These are phyloP conservation scores for Cryptosporidium felis DNA, from an alignment of 169 alveolate species.

Conservation along the genomic window DNA sequence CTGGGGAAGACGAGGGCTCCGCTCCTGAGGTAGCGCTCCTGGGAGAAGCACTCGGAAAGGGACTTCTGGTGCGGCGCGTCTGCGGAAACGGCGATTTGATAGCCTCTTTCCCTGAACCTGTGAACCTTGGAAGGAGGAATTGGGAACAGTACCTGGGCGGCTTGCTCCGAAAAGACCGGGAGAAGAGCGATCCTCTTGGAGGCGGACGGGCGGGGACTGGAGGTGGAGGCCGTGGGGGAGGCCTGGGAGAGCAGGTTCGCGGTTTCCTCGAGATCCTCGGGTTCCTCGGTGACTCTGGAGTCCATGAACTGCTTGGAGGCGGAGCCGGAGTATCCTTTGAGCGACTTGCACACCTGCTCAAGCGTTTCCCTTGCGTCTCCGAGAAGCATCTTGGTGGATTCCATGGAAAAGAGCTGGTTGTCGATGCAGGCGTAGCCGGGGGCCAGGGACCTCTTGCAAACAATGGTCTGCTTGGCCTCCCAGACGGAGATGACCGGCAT, in stretches of 20 bases:
- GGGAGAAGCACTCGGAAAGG: not conserved
- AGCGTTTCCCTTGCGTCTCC: slow-evolving; percentile 71
- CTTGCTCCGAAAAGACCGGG: slow-evolving; percentile 27
- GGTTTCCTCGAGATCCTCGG: not conserved
- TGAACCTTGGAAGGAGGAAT: slow-evolving; percentile 30
- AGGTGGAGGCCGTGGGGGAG: not conserved
- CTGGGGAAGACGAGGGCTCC: slow-evolving; percentile 77
- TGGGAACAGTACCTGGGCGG: not conserved
- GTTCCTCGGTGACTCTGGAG: slow-evolving; percentile 45
- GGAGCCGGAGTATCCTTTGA: not conserved
- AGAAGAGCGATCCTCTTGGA: slow-evolving; percentile 31
- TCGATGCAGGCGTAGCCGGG: slow-evolving; percentile 77
- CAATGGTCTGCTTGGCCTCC: slow-evolving; percentile 75
- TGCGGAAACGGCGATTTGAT: slow-evolving; percentile 10
- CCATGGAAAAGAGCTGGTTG: slow-evolving; percentile 78
- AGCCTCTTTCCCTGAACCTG: slow-evolving; percentile 45
- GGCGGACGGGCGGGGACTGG: not conserved
- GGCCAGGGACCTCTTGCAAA: slow-evolving; percentile 75
- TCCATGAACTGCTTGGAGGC: slow-evolving; percentile 1
- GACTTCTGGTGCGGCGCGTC: not conserved
- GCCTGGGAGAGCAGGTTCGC: not conserved
- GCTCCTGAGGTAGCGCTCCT: slow-evolving; percentile 9
- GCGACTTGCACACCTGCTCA: slow-evolving; percentile 1
- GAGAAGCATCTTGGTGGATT: slow-evolving; percentile 73
- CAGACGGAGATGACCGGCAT: slow-evolving; percentile 80